These are phyloP conservation scores for Pyrenophora teres DNA, from an alignment of 2,329 filamentous ascomycete genomes.

Conservation along the genomic window DNA sequence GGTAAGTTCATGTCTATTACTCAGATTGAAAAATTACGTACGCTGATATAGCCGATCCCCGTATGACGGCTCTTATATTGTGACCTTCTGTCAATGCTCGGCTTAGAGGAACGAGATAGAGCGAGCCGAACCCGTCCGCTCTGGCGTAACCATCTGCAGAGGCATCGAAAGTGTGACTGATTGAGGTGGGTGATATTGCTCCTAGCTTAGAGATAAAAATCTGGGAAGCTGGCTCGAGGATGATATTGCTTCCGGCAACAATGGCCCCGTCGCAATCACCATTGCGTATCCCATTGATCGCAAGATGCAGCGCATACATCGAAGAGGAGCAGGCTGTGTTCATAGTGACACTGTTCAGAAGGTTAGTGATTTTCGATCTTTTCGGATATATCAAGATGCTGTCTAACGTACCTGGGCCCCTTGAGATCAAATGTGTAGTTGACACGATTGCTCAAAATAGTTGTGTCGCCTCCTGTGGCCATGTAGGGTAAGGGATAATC, in stretches of 20 bases:
- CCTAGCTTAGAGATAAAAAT: conserved; percentile 20
- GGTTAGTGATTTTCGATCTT: background rate
- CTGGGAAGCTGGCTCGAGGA: conserved; percentile 17
- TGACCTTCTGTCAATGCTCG: background rate
- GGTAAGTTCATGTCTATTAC: background rate
- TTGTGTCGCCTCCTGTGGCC: conserved; percentile 16
- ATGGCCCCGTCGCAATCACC: conserved; percentile 14
- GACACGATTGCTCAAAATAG: conserved; percentile 34
- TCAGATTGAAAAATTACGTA: background rate
- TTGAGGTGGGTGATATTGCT: conserved; percentile 21
- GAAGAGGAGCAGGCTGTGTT: conserved; percentile 35
- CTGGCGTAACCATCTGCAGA: conserved; percentile 30
- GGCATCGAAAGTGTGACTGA: conserved; percentile 30
- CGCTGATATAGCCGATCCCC: conserved; percentile 1
- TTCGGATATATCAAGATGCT: too few relatives aligned
- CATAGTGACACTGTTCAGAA: conserved; percentile 20
- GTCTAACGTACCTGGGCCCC: conserved; percentile 17
- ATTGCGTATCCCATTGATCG: conserved; percentile 18
- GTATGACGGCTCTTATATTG: conserved; percentile 5
- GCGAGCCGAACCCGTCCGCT: conserved; percentile 24
- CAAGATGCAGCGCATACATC: conserved; percentile 33
- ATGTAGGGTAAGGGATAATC: conserved; percentile 19
- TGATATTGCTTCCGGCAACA: conserved; percentile 27
- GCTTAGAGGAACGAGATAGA: conserved; percentile 19
- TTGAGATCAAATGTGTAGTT: conserved; percentile 36